A percentile compares a stretch with the other conserved stretches of the same genome.
phyloP scores from a whole-genome alignment of 164 flowering plant species.

The Magnolia officinalis region DNA sequence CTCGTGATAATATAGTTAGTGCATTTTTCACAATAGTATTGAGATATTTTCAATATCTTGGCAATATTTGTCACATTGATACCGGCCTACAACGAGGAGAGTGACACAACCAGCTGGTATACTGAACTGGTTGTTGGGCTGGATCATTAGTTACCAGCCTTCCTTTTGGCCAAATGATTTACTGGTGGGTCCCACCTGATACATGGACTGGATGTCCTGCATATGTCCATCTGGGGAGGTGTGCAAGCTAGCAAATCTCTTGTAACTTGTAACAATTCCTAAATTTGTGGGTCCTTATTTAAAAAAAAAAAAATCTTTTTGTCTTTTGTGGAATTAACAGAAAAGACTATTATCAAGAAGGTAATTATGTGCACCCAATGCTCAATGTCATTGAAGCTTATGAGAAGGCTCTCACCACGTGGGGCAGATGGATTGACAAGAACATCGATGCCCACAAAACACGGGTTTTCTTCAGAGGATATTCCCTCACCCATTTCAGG shows the following conservation, averaged over 20 bases:
- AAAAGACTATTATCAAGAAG: constrained; percentile 88
- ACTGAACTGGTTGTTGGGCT: no score
- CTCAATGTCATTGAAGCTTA: constrained; percentile 65
- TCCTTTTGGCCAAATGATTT: not conserved
- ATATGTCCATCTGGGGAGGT: not conserved
- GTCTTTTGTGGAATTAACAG: constrained; percentile 27
- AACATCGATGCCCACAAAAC: constrained; percentile 50
- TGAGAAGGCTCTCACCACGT: constrained; percentile 64
- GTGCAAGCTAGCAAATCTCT: not conserved
- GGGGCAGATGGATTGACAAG: constrained; percentile 79
- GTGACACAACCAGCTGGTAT: no score
- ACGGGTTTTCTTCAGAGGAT: constrained; percentile 76
- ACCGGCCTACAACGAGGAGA: no score
- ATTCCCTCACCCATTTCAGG: constrained; percentile 83
- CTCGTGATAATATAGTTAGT: no score
- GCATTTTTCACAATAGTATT: no score
- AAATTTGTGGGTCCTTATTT: not conserved
- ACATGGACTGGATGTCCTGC: not conserved
- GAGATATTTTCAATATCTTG: no score
- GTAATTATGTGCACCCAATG: constrained; percentile 56
- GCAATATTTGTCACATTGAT: no score
- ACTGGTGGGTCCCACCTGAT: not conserved
- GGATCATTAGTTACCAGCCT: no score
- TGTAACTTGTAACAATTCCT: not conserved
- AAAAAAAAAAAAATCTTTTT: not conserved